phyloP scores from a whole-genome alignment of 2,329 filamentous ascomycete genomes.

The Thielaviopsis populi region DNA sequence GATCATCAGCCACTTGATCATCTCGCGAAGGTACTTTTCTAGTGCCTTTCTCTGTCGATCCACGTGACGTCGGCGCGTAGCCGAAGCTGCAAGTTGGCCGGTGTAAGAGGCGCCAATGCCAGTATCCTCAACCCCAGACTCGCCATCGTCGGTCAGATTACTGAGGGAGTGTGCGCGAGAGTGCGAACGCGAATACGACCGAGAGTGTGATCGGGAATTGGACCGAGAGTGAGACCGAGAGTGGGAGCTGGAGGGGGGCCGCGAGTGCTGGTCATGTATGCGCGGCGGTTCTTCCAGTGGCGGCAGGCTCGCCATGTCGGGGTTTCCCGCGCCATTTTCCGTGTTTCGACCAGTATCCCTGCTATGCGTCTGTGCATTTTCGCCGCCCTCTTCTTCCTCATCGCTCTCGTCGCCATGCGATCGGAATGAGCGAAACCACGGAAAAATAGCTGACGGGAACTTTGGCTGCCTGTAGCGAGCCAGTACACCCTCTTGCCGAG shows the following conservation, averaged over 20 bases:
- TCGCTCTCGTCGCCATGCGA: slow-evolving; percentile 68
- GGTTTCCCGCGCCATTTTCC: background rate
- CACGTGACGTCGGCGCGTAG: slow-evolving; percentile 46
- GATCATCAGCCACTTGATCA: slow-evolving; percentile 96
- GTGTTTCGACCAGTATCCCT: background rate
- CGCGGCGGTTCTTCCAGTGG: slow-evolving; percentile 20
- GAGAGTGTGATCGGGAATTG: background rate
- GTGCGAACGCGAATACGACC: background rate
- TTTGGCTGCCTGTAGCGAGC: slow-evolving; percentile 60
- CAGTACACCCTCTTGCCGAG: slow-evolving; percentile 25
- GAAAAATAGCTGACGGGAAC: slow-evolving; percentile 79
- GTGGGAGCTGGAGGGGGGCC: background rate
- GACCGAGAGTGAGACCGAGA: background rate
- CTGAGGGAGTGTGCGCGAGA: slow-evolving; percentile 7
- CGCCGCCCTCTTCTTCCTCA: slow-evolving; percentile 45
- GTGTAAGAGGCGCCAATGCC: slow-evolving; percentile 21
- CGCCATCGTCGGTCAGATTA: slow-evolving; percentile 30
- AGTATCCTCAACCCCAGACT: slow-evolving; percentile 27
- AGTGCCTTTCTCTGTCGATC: slow-evolving; percentile 73
- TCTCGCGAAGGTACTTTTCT: slow-evolving; percentile 79
- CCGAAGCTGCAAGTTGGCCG: slow-evolving; percentile 38
- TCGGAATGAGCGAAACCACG: slow-evolving; percentile 69
- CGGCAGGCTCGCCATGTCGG: slow-evolving; percentile 18
- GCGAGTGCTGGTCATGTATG: slow-evolving; percentile 11
- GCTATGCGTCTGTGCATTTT: background rate